Evolutionary conservation across 1,284 basidiomycete genomes (phyloP).

Genomic region (Trametes sp.): DNA sequence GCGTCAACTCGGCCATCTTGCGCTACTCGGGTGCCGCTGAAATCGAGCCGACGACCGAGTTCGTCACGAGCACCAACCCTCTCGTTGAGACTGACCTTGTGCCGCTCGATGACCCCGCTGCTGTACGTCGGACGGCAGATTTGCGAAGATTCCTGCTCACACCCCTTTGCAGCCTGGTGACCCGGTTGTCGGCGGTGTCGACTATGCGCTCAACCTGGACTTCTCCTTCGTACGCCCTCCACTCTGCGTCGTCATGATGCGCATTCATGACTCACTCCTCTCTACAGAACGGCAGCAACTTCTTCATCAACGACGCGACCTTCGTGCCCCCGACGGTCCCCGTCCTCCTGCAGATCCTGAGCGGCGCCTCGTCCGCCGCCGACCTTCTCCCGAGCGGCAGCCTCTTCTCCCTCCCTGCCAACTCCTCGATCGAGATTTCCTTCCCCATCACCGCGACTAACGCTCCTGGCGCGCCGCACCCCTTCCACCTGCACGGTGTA

Average conservation of each 20-base stretch:
- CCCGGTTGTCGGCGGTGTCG: slow-evolving; percentile 36
- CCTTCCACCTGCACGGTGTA: slow-evolving; percentile 50
- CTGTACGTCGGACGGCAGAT: neutral
- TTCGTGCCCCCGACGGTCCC: slow-evolving; percentile 41
- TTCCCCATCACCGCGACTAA: slow-evolving; percentile 38
- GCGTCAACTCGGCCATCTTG: slow-evolving; percentile 45
- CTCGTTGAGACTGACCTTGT: slow-evolving; percentile 42
- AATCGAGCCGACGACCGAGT: slow-evolving; percentile 50
- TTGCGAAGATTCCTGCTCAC: neutral
- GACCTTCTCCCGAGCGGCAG: slow-evolving; percentile 42
- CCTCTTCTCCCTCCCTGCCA: slow-evolving; percentile 37
- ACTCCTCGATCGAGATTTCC: slow-evolving; percentile 45
- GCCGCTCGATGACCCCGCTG: slow-evolving; percentile 26
- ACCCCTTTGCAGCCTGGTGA: slow-evolving; percentile 35
- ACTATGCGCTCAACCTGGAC: slow-evolving; percentile 37
- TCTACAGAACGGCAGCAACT: slow-evolving; percentile 23
- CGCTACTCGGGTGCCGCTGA: slow-evolving; percentile 46
- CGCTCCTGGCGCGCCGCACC: slow-evolving; percentile 43
- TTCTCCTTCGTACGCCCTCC: slow-evolving; percentile 35
- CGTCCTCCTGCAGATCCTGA: slow-evolving; percentile 46
- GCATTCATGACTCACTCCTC: too few relatives aligned
- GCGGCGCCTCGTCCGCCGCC: slow-evolving; percentile 37
- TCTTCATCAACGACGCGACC: slow-evolving; percentile 37
- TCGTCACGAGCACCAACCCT: slow-evolving; percentile 31
- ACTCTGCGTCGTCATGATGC: too few relatives aligned